Evolutionary conservation across 768 basidiomycete genomes (phyloP), one percentile per base, ranked within the genome.

Genomic region (Saitozyma podzolica): DNA sequence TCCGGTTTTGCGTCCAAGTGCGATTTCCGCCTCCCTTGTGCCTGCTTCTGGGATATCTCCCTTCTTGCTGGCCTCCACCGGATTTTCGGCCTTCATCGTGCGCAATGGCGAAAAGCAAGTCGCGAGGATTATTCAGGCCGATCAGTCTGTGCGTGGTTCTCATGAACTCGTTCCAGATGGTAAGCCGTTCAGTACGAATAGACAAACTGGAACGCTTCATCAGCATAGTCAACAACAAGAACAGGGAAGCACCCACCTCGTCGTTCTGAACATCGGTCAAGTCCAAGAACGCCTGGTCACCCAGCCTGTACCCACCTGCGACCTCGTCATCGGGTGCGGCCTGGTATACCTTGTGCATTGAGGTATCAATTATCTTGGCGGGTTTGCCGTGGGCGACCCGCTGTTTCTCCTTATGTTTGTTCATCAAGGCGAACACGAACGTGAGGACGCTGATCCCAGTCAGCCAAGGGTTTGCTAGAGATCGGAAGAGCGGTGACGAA

Each of bases 341-440:
- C 19, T 48, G 47, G 17, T 48, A 48, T 3, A 14, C 19, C 14
- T 14, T 17, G 47, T 48, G 14, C 70, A 72, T 73, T 1, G 67
- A 71, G 16, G 48, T 29, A 42, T 75, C 72, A 43, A 62, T 45
- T 7, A 79, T 19, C 56, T 70, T 73, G 53, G 77, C 77, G 7
- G 71, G 75, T 62, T 73, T 76, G 17, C 77, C 77, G 56, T 64
- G 56, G 4, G 54, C 53, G 41, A 76, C 71, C 42, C 77, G 68
- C 56, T 68, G 58, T 58, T 65, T 64, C 55, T 67, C 70, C 59
- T 76, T 73, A 17, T 55, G 52, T 59, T 66, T 72, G 77, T 76
- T 78, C 47, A 48, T 48, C 14, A 48, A 17, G 3, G 14, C 14
- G 17, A 48, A 14, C 3, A 48, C 47, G 17, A 14, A 14, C 3